Evolutionary conservation across 768 basidiomycete species (phyloP).

Genomic region (Clitopilus hobsonii): DNA sequence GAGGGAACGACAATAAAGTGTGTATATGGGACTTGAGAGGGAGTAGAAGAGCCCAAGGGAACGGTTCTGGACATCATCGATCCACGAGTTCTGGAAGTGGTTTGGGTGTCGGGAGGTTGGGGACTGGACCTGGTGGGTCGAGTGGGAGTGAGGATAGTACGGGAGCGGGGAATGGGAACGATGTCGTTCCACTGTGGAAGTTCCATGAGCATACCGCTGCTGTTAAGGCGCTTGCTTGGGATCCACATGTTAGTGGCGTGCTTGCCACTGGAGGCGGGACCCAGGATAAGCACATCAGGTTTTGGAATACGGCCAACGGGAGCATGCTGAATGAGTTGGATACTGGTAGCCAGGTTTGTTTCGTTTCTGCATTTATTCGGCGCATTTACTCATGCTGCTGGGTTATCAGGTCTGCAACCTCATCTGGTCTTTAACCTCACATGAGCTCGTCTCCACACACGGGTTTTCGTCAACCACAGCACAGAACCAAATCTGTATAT

Average conservation of each 20-base stretch:
- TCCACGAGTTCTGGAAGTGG: background rate
- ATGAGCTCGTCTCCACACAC: conserved; percentile 96
- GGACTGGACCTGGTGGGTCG: conserved; percentile 16
- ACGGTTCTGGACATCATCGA: conserved; percentile 11
- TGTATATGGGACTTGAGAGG: conserved; percentile 93
- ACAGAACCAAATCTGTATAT: conserved; percentile 94
- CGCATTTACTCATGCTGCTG: conserved; percentile 6
- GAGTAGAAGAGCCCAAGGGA: conserved; percentile 37
- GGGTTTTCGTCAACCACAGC: conserved; percentile 92
- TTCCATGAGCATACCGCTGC: conserved; percentile 97
- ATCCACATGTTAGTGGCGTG: conserved; percentile 87
- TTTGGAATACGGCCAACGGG: conserved; percentile 93
- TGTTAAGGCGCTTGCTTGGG: conserved; percentile 98
- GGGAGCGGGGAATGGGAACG: conserved; percentile 31
- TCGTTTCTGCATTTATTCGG: conserved; percentile 5
- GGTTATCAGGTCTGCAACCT: conserved; percentile 84
- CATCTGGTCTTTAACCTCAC: conserved; percentile 92
- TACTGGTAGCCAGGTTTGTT: conserved; percentile 89
- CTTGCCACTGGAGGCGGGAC: conserved; percentile 96
- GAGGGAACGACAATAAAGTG: conserved; percentile 98
- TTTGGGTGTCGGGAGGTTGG: conserved; percentile 11
- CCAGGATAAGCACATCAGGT: conserved; percentile 97
- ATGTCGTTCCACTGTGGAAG: conserved; percentile 70
- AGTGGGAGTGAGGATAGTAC: conserved; percentile 19
- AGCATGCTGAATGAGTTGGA: conserved; percentile 83